phyloP scores from a whole-genome alignment of 352 stramenopile species.

The Blastocystis sp. region DNA sequence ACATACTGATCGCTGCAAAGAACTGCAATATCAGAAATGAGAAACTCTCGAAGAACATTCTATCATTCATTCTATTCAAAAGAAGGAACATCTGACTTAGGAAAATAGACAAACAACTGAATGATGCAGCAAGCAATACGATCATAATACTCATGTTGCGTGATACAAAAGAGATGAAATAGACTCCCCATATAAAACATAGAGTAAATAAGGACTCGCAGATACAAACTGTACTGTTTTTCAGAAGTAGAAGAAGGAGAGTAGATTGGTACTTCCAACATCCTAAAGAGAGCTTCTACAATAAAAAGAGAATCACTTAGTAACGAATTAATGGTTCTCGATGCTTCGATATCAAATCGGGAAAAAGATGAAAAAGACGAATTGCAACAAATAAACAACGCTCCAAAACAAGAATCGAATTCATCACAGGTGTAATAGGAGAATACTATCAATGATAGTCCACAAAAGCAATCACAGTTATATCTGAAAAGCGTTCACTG shows the following conservation, averaged over 20 bases:
- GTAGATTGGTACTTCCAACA: background rate
- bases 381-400: background rate
- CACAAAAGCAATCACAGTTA: background rate
- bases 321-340: background rate
- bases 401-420: conserved; percentile 24
- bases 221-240: conserved; percentile 13
- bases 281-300: background rate
- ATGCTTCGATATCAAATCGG: background rate
- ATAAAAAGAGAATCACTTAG: background rate
- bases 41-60: background rate
- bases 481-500: background rate
- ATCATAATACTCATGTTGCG: background rate
- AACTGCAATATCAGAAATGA: background rate
- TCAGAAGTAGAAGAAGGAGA: background rate
- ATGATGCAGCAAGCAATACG: background rate
- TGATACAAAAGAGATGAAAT: background rate
- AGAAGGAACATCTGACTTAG: background rate
- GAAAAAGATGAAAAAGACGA: background rate
- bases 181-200: background rate
- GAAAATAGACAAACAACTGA: conserved; percentile 5
- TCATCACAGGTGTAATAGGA: background rate
- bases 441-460: background rate
- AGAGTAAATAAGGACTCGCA: background rate
- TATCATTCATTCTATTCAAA: background rate
- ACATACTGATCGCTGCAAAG: background rate